Evolutionary conservation across 768 basidiomycete genomes (phyloP).

Genomic region (Hygrophorus pudorinus): DNA sequence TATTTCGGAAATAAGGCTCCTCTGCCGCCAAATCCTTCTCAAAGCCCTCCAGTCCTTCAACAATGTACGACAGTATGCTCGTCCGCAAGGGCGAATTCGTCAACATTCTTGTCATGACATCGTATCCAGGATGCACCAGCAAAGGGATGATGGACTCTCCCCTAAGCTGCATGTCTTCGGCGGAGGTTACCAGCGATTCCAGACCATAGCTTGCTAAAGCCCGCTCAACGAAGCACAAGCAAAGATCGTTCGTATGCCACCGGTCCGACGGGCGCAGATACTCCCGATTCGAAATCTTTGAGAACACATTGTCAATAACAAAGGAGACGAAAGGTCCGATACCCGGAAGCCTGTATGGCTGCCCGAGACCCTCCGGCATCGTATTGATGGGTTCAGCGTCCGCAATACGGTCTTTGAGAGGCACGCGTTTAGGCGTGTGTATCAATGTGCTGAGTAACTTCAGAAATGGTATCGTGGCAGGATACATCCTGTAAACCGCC

Average conservation of each 20-base stretch:
- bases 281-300: conserved; percentile 64
- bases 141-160: conserved; percentile 45
- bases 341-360: conserved; percentile 71
- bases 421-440: conserved; percentile 68
- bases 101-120: conserved; percentile 71
- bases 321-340: conserved; percentile 79
- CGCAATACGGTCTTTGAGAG: conserved; percentile 46
- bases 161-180: conserved; percentile 43
- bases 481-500: conserved; percentile 66
- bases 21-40: conserved; percentile 61
- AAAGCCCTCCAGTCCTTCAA: conserved; percentile 71
- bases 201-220: conserved; percentile 75
- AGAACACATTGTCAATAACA: conserved; percentile 83
- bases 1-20: conserved; percentile 60
- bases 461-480: conserved; percentile 83
- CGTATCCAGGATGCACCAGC: conserved; percentile 78
- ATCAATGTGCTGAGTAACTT: conserved; percentile 74
- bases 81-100: conserved; percentile 64
- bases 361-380: conserved; percentile 71
- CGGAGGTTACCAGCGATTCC: conserved; percentile 51
- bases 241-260: conserved; percentile 82
- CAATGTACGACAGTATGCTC: conserved; percentile 68
- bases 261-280: conserved; percentile 67
- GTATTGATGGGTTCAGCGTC: conserved; percentile 60
- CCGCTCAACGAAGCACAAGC: conserved; percentile 78